These are phyloP conservation scores for Coniochaeta hoffmannii DNA, from an alignment of 2,329 filamentous ascomycete species.

Conservation along the genomic window DNA sequence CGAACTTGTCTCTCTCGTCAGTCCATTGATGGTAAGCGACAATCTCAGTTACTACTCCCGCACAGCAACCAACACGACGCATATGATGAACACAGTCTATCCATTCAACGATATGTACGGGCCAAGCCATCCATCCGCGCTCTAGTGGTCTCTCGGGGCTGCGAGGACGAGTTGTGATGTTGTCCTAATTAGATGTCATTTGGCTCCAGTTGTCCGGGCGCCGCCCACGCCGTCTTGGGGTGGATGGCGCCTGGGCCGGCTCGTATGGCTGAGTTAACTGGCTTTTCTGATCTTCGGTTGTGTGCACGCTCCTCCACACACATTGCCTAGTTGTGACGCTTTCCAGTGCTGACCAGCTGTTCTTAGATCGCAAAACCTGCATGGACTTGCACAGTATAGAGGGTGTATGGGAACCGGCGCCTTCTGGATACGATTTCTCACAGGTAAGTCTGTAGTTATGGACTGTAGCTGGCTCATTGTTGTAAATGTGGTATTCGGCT, in stretches of 20 bases:
- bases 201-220: slow-evolving; percentile 42
- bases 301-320: not conserved
- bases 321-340: not conserved
- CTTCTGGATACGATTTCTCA: too few species aligned
- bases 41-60: slow-evolving; percentile 7
- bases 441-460: too few species aligned
- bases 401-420: too few species aligned
- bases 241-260: slow-evolving; percentile 20
- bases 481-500: too few species aligned
- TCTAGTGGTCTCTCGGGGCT: slow-evolving; percentile 39
- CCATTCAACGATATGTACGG: slow-evolving; percentile 64
- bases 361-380: not conserved
- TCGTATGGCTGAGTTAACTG: slow-evolving; percentile 28
- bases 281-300: slow-evolving; percentile 23
- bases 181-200: slow-evolving; percentile 45
- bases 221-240: not conserved
- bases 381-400: not conserved
- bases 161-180: slow-evolving; percentile 74
- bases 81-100: slow-evolving; percentile 63
- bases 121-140: slow-evolving; percentile 70
- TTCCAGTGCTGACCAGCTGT: not conserved
- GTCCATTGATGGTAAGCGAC: not conserved
- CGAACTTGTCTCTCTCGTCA: too few species aligned
- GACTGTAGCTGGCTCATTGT: too few species aligned
- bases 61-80: slow-evolving; percentile 3